phyloP scores from a whole-genome alignment of 2,329 filamentous ascomycete species.

The Diaporthe nobilis region DNA sequence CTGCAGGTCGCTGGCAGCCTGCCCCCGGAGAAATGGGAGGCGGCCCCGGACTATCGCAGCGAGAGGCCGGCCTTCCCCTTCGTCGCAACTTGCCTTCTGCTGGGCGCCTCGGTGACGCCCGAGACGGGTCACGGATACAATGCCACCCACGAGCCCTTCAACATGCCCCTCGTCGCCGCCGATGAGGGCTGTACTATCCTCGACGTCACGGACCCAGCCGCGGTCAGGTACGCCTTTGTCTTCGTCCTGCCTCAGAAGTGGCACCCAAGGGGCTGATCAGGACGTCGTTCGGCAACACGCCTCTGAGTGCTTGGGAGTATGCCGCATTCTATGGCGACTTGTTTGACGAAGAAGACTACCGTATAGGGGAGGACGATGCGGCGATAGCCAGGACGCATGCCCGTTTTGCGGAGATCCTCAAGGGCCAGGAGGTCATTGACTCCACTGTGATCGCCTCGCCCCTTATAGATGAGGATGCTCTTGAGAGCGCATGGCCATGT shows the following conservation, averaged over 20 bases:
- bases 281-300: conserved; percentile 4
- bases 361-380: not conserved
- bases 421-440: not conserved
- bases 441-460: not conserved
- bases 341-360: not conserved
- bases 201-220: conserved; percentile 40
- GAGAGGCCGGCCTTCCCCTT: conserved; percentile 31
- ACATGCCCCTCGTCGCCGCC: not conserved
- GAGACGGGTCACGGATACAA: conserved; percentile 5
- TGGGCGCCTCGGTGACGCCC: not conserved
- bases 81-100: not conserved
- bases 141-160: conserved; percentile 7
- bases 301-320: conserved; percentile 15
- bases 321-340: not conserved
- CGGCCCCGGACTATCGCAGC: not conserved
- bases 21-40: conserved; percentile 5
- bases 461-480: conserved; percentile 1
- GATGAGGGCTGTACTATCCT: conserved; percentile 36
- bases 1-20: conserved; percentile 3
- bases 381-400: not conserved
- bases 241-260: not conserved
- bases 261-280: not conserved
- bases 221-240: conserved; percentile 15
- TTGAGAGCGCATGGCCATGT: not conserved
- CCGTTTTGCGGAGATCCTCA: not conserved